Percentiles rank a stretch among this genome's conserved stretches.
Conservation (phyloP, 192 early-diverging fungal species). For the Backusella parvicylindrica region DNA sequence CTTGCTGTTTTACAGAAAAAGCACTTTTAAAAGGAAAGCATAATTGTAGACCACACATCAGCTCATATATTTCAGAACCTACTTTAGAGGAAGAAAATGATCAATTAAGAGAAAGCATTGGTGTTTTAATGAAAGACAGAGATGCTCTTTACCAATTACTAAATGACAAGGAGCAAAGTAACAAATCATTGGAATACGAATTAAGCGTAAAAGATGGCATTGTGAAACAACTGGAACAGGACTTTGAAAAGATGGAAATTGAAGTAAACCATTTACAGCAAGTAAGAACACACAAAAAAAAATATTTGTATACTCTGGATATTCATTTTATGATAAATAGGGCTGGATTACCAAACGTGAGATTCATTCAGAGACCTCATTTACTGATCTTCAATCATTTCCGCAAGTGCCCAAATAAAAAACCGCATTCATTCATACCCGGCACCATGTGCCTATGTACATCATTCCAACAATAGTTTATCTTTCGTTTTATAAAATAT, state of each 20-base stretch:
- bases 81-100: slow-evolving; percentile 26
- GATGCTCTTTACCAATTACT: slow-evolving; percentile 23
- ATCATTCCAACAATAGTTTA: neutral
- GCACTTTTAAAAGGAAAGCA: slow-evolving; percentile 28
- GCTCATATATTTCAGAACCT: slow-evolving; percentile 17
- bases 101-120: slow-evolving; percentile 12
- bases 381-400: slow-evolving; percentile 18
- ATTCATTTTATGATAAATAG: neutral
- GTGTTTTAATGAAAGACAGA: slow-evolving; percentile 14
- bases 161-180: slow-evolving; percentile 30
- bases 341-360: slow-evolving; percentile 6
- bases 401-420: slow-evolving; percentile 4
- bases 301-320: neutral
- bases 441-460: neutral
- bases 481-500: too few species aligned
- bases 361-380: slow-evolving; percentile 13
- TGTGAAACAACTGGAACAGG: slow-evolving; percentile 35
- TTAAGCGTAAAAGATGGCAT: slow-evolving; percentile 33
- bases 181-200: slow-evolving; percentile 31
- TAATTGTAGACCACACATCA: slow-evolving; percentile 33
- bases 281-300: slow-evolving; percentile 14
- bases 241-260: slow-evolving; percentile 33
- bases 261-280: slow-evolving; percentile 27
- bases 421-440: neutral
- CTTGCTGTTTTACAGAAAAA: slow-evolving; percentile 33